Evolutionary conservation across 306 rosid species (phyloP).

Genomic region (Corylus avellana): DNA sequence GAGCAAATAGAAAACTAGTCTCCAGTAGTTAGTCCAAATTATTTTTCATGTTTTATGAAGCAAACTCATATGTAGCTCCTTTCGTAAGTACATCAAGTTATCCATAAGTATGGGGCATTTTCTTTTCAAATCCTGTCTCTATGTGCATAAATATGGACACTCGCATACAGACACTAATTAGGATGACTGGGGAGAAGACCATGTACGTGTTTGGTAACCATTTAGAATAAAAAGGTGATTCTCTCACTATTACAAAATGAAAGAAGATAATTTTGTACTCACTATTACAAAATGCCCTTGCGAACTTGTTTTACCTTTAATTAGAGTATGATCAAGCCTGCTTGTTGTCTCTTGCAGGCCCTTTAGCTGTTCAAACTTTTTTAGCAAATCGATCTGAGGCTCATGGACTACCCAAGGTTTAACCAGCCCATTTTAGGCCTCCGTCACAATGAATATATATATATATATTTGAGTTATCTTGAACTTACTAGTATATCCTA

Average conservation of each 20-base stretch:
- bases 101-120: background rate
- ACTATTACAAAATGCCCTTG: background rate
- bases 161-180: background rate
- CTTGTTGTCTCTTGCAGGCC: background rate
- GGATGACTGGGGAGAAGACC: background rate
- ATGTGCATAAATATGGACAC: background rate
- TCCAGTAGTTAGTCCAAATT: no score
- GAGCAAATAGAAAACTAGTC: no score
- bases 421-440: background rate
- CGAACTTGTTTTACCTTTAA: background rate
- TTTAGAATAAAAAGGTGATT: background rate
- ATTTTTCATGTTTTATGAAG: no score
- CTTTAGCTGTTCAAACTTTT: background rate
- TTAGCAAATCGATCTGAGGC: background rate
- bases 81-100: background rate
- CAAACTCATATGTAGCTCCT: background rate
- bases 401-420: background rate
- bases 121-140: background rate
- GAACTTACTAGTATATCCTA: background rate
- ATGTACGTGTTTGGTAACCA: background rate
- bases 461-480: background rate
- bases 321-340: background rate
- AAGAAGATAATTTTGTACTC: background rate
- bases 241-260: background rate
- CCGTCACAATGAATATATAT: background rate